Evolutionary conservation across 78 protist genomes (phyloP).

Genomic region (Guillardia theta): DNA sequence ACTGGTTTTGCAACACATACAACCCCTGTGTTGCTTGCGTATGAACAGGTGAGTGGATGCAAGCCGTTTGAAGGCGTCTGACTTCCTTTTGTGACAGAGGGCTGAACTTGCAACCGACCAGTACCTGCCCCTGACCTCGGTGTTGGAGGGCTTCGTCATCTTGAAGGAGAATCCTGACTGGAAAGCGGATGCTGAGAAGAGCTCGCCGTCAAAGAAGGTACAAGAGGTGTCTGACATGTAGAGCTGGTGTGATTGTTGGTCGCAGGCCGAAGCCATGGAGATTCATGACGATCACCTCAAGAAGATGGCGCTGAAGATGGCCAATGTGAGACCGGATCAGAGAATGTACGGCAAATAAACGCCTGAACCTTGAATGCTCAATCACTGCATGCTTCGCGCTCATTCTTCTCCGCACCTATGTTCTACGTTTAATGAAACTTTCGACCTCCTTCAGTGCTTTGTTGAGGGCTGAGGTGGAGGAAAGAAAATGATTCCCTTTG

Average conservation of each 20-base stretch:
- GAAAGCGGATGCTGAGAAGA: background rate
- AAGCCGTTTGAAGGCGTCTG: slow-evolving; percentile 42
- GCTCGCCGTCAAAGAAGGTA: background rate
- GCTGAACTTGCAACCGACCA: slow-evolving; percentile 97
- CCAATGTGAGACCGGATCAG: background rate
- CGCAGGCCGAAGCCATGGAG: background rate
- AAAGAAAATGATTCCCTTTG: background rate
- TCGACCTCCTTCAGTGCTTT: background rate
- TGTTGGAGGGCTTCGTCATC: slow-evolving; percentile 90
- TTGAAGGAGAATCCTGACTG: slow-evolving; percentile 52
- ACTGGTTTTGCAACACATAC: slow-evolving; percentile 99
- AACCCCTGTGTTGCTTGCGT: slow-evolving; percentile 94
- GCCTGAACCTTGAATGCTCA: background rate
- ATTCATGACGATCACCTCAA: background rate
- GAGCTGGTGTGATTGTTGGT: background rate
- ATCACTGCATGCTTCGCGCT: background rate
- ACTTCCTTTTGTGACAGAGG: slow-evolving; percentile 66
- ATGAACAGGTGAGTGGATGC: background rate
- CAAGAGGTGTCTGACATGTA: background rate
- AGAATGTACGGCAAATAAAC: background rate
- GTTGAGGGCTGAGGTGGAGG: background rate
- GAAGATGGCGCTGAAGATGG: slow-evolving; percentile 1
- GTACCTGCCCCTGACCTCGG: slow-evolving; percentile 70
- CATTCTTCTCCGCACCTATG: background rate
- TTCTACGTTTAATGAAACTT: background rate